phyloP scores from a whole-genome alignment of 2,329 filamentous ascomycete genomes.

The Apiospora pterosperma region DNA sequence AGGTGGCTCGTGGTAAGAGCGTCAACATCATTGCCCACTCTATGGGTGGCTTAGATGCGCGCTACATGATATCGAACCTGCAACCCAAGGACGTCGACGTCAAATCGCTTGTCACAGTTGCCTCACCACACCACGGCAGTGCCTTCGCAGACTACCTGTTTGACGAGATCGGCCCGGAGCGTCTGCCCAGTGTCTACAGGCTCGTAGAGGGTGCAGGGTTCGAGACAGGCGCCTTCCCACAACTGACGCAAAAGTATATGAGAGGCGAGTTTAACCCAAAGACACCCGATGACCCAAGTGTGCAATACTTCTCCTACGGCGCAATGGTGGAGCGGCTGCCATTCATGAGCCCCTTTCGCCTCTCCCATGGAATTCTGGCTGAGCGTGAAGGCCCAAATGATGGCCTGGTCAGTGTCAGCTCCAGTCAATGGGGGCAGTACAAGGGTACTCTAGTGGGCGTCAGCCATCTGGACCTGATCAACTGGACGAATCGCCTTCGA shows the following conservation, averaged over 20 bases:
- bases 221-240: conserved; percentile 57
- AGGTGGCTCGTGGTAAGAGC: conserved; percentile 43
- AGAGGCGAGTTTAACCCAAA: conserved; percentile 54
- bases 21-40: conserved; percentile 76
- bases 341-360: conserved; percentile 62
- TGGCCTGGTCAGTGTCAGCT: conserved; percentile 63
- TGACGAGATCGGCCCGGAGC: conserved; percentile 39
- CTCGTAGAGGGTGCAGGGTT: conserved; percentile 49
- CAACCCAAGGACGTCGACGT: conserved; percentile 44
- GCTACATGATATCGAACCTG: conserved; percentile 61
- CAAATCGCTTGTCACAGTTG: conserved; percentile 50
- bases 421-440: conserved; percentile 60
- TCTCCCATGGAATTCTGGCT: conserved; percentile 47
- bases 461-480: conserved; percentile 63
- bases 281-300: conserved; percentile 48
- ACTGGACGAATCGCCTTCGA: conserved; percentile 61
- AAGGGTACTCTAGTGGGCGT: conserved; percentile 60
- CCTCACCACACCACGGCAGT: conserved; percentile 53
- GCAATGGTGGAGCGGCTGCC: conserved; percentile 49
- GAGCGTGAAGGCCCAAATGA: conserved; percentile 59
- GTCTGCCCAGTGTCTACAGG: conserved; percentile 53
- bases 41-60: conserved; percentile 63
- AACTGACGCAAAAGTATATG: conserved; percentile 60
- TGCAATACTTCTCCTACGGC: conserved; percentile 62
- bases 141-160: conserved; percentile 54